Evolutionary conservation across 2,329 filamentous ascomycete genomes (phyloP), one percentile per base, ranked within the genome.

Genomic region (Diplodia sapinea): DNA sequence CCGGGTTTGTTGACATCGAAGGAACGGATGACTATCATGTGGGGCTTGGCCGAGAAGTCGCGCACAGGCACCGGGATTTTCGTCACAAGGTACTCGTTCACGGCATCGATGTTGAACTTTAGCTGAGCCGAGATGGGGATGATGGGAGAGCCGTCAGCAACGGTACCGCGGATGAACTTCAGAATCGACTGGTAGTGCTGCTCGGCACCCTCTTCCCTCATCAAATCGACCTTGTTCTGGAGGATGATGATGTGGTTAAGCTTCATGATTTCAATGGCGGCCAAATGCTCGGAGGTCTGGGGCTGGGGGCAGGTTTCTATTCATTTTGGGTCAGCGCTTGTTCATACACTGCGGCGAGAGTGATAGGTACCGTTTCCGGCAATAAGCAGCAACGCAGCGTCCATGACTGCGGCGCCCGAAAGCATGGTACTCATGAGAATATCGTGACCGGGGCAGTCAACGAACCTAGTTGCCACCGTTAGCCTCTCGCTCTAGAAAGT

Each of bases 401-500:
- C 95, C 95, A 99, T 99, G 87, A 99, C 95, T 71, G 95, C 95
- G 75, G 95, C 95, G 77, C 95, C 95, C 78, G 95, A 99, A 86
- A 99, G 90, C 95, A 99, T 99, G 75, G 95, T 99, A 83, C 94
- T 98, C 95, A 99, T 99, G 80, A 99, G 94, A 93, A 99, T 99
- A 84, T 99, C 95, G 92, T 99, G 95, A 82, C 95, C 95, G 68
- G 95, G 95, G 86, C 95, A 98, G 82, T 98, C 95, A 73, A 98
- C 95, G 80, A 98, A 99, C 17, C 92, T 94, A 20, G 59, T 63
- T 52, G 72, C 65, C 74, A 70, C 43, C 31, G 43, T 67, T 61
- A 68, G 67, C 47, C 17, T 36, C 57, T 40, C n/a, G 12, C 15
- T 57, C 64, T 29, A 9, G 33, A 36, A 17, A 23, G 4, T 11